Percentiles rank a stretch among this genome's conserved stretches.
phyloP scores from a whole-genome alignment of 2,329 filamentous ascomycete species.

The Cytospora leucostoma region DNA sequence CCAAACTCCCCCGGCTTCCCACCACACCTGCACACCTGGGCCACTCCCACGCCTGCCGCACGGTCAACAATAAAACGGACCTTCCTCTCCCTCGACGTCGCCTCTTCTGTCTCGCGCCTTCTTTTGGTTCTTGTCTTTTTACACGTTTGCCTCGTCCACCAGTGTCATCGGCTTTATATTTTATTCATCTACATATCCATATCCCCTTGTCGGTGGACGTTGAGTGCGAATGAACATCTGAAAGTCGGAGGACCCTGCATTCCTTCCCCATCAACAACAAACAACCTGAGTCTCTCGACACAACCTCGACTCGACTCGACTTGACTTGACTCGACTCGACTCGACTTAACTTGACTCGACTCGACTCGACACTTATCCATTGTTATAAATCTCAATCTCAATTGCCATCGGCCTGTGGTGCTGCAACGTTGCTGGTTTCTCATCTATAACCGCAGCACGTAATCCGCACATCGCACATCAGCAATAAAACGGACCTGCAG shows the following conservation, averaged over 20 bases:
- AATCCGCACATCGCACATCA: neutral
- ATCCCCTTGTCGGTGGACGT: slow-evolving; percentile 18
- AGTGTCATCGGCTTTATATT: slow-evolving; percentile 10
- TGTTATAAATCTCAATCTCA: neutral
- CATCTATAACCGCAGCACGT: neutral
- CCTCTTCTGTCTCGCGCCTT: slow-evolving; percentile 22
- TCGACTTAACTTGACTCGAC: slow-evolving; percentile 15
- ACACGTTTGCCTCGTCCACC: slow-evolving; percentile 11
- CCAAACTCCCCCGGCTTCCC: neutral
- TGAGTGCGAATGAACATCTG: slow-evolving; percentile 3
- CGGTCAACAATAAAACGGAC: slow-evolving; percentile 26
- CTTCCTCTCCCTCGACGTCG: slow-evolving; percentile 23
- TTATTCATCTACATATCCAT: neutral
- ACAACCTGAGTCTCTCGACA: too few relatives aligned
- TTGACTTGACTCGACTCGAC: neutral
- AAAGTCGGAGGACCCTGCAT: slow-evolving; percentile 23
- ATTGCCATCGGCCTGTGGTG: slow-evolving; percentile 30
- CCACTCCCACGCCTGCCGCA: slow-evolving; percentile 1
- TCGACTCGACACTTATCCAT: slow-evolving; percentile 18
- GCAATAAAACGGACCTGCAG: neutral
- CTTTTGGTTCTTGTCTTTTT: slow-evolving; percentile 21
- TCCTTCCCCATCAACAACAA: neutral
- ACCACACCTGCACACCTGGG: neutral
- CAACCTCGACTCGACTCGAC: slow-evolving; percentile 7
- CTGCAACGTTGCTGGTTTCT: neutral